Conservation (phyloP, 768 basidiomycete species). For the Tulasnella sp. region DNA sequence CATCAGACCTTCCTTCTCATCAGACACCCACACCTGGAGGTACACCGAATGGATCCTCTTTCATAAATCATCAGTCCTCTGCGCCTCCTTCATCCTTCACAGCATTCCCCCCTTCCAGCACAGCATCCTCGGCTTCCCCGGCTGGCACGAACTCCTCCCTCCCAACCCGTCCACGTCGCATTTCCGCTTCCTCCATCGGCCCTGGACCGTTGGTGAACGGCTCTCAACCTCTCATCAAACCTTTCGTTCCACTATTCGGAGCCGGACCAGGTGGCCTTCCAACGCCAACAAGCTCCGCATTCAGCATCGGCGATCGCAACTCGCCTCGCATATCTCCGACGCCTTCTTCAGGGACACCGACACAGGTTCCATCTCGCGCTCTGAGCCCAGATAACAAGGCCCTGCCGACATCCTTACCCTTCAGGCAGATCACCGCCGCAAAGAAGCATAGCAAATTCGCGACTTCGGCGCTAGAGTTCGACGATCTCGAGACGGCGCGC, state of each 20-base stretch:
- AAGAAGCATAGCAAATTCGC: conserved; percentile 93
- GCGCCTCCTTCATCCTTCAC: conserved; percentile 16
- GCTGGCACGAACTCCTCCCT: conserved; percentile 12
- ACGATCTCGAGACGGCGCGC: conserved; percentile 78
- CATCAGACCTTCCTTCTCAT: neutral
- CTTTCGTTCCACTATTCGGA: conserved; percentile 15
- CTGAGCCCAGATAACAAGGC: conserved; percentile 5
- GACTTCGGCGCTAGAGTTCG: conserved; percentile 91
- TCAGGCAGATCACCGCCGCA: conserved; percentile 52
- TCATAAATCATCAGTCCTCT: conserved; percentile 18
- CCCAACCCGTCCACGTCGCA: conserved; percentile 10
- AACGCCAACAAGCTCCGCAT: neutral
- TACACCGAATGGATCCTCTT: conserved; percentile 1
- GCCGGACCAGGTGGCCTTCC: neutral
- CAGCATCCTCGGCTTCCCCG: conserved; percentile 22
- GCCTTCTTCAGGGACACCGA: conserved; percentile 4
- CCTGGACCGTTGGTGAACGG: neutral
- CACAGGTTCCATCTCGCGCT: neutral
- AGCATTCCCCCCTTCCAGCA: neutral
- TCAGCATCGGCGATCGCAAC: too few species aligned
- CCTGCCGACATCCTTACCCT: conserved; percentile 34
- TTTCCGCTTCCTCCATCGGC: neutral
- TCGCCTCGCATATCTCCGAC: neutral
- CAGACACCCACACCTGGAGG: neutral
- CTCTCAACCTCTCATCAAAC: conserved; percentile 5